A percentile compares a stretch with the other conserved stretches of the same genome.
phyloP scores from a whole-genome alignment of 2,329 filamentous ascomycete species.

The Beauveria sp. region DNA sequence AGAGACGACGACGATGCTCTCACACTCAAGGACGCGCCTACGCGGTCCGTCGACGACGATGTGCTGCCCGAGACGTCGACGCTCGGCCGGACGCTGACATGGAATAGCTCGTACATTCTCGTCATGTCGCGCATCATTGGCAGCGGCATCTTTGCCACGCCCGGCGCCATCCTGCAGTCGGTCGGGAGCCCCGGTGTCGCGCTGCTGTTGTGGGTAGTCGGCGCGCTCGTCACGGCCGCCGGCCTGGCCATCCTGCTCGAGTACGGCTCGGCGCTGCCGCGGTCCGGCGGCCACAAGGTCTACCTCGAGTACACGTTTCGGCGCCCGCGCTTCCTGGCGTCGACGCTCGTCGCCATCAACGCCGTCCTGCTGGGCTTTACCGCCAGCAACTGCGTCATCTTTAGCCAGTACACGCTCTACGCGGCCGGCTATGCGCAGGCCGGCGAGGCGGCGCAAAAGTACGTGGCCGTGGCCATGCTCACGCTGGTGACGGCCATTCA shows the following conservation, averaged over 20 bases:
- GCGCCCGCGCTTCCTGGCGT: slow-evolving; percentile 54
- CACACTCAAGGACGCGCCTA: slow-evolving; percentile 9
- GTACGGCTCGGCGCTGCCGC: slow-evolving; percentile 62
- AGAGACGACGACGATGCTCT: background rate
- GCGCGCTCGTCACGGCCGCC: slow-evolving; percentile 52
- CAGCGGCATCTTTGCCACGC: slow-evolving; percentile 65
- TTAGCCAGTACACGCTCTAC: slow-evolving; percentile 57
- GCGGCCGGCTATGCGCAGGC: slow-evolving; percentile 41
- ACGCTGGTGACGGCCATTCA: slow-evolving; percentile 52
- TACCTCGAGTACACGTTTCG: slow-evolving; percentile 64
- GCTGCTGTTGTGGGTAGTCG: slow-evolving; percentile 54
- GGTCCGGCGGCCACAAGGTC: slow-evolving; percentile 61
- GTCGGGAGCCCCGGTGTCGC: slow-evolving; percentile 60
- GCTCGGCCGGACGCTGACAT: slow-evolving; percentile 51
- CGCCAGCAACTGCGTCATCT: slow-evolving; percentile 62
- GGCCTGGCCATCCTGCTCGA: slow-evolving; percentile 57
- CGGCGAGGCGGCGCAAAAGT: slow-evolving; percentile 43
- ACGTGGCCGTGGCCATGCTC: slow-evolving; percentile 48
- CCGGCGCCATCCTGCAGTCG: slow-evolving; percentile 56
- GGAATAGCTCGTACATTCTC: slow-evolving; percentile 58
- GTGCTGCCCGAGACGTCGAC: slow-evolving; percentile 52
- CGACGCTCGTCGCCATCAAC: slow-evolving; percentile 55
- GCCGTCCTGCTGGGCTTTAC: slow-evolving; percentile 59
- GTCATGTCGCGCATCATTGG: slow-evolving; percentile 63
- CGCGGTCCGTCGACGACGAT: slow-evolving; percentile 42